Evolutionary conservation across 1,139 yeast genomes (phyloP).

Genomic region (Suhomyces bokatorum): DNA sequence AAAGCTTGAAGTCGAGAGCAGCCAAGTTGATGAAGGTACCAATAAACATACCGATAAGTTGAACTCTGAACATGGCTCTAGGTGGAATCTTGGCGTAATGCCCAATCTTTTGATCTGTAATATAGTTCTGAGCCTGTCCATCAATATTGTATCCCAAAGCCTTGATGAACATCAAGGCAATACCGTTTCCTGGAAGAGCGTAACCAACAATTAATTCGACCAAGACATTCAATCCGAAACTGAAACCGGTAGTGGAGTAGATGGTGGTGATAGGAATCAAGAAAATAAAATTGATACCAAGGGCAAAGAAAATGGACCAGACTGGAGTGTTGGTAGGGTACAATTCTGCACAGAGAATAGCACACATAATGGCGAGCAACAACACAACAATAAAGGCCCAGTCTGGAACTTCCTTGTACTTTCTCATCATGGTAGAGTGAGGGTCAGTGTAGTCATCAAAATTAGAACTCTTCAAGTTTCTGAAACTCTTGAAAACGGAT

Average conservation of each 20-base stretch:
- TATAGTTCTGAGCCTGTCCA: conserved; percentile 59
- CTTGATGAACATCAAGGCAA: conserved; percentile 39
- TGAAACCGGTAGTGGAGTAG: conserved; percentile 39
- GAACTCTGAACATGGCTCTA: conserved; percentile 59
- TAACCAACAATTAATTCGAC: conserved; percentile 44
- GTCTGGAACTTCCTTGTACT: conserved; percentile 27
- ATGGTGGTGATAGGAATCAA: conserved; percentile 39
- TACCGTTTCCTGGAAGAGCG: conserved; percentile 40
- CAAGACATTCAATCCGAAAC: conserved; percentile 41
- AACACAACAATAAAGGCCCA: conserved; percentile 22
- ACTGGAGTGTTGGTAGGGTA: conserved; percentile 42
- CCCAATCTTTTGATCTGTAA: conserved; percentile 57
- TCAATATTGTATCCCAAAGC: conserved; percentile 46
- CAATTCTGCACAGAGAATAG: conserved; percentile 28
- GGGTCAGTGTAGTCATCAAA: conserved; percentile 25
- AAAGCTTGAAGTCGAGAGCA: conserved; percentile 53
- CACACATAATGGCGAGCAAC: conserved; percentile 21
- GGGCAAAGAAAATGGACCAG: conserved; percentile 32
- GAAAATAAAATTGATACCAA: conserved; percentile 38
- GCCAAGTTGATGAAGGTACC: conserved; percentile 53
- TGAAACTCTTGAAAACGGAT: conserved; percentile 6
- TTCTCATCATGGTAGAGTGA: conserved; percentile 22
- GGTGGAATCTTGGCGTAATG: conserved; percentile 66
- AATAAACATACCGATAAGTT: conserved; percentile 46
- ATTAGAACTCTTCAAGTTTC: conserved; percentile 12